Evolutionary conservation across 106 monocot genomes (phyloP), one percentile per base, ranked within the genome.

Genomic region (Alisma plantagoaquatica): DNA sequence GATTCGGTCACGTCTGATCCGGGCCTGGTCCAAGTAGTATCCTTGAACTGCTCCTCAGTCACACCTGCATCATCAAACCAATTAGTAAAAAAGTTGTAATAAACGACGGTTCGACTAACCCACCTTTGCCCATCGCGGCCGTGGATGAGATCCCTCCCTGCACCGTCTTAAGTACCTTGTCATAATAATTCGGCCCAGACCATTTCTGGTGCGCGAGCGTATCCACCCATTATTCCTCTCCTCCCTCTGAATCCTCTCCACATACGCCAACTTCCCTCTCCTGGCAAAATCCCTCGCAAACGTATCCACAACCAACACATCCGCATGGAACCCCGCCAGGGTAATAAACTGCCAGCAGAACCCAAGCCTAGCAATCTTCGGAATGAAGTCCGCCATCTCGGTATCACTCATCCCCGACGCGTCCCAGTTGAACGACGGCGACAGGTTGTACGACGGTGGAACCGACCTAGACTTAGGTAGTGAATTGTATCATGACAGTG

Each of bases 351-450:
- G 86, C 81, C 81, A 87, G 10, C 70, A 70, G 61, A 53, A 87
- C 1, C 87, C 87, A 12, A 87, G 52, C 57, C 31, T 77, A 4
- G 77, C 87, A 1, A 87, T 75, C 59, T 49, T 60, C 23, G 81
- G 87, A 3, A 81, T 81, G 74, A 87, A 87, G 0, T 68, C 73
- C 25, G 43, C 23, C 81, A 87, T 87, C 45, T 77, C 43, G 35
- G 41, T 68, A 46, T 87, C 77, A 23, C 43, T 65, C 86, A 87
- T 81, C 32, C 80, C 80, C 16, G 81, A 74, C 16, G 77, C 81
- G 32, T 87, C 81, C 86, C 86, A 87, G 54, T 90, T 90, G 73
- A 90, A 90, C 22, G 89, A 90, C 27, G 89, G 89, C 29, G 89
- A 90, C 21, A 90, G 60, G 65, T 90, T 90, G 70, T 90, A 90